These are phyloP conservation scores for Candida pini DNA, from an alignment of 805 yeast species.

Conservation along the genomic window DNA sequence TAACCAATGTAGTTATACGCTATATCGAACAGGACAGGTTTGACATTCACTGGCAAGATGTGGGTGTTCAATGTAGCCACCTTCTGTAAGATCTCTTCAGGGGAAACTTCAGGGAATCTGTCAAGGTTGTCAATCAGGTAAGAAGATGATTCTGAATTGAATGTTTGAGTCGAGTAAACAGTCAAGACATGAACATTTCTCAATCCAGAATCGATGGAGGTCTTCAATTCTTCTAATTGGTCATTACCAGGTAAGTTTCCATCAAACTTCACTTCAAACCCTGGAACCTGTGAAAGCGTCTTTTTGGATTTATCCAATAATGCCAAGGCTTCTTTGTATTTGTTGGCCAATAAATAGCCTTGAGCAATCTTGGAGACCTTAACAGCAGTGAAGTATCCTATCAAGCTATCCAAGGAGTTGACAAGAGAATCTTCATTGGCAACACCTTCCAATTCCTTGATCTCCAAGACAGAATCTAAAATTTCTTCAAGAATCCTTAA, in stretches of 20 bases:
- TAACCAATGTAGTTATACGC: conserved; percentile 78
- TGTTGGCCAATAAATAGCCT: conserved; percentile 35
- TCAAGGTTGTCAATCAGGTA: conserved; percentile 25
- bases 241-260: conserved; percentile 36
- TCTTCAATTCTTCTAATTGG: conserved; percentile 24
- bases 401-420: conserved; percentile 46
- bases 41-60: conserved; percentile 62
- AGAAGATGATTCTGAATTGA: conserved; percentile 11
- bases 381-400: conserved; percentile 39
- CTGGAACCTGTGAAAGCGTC: conserved; percentile 5
- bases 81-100: conserved; percentile 26
- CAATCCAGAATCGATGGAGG: conserved; percentile 14
- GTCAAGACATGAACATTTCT: conserved; percentile 42
- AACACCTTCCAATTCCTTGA: conserved; percentile 87
- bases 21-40: conserved; percentile 88
- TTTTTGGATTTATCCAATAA: conserved; percentile 31
- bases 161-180: conserved; percentile 33
- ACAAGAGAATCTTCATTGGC: conserved; percentile 71
- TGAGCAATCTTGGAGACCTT: conserved; percentile 41
- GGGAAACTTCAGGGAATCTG: conserved; percentile 25
- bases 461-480: conserved; percentile 46
- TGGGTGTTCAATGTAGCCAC: conserved; percentile 26
- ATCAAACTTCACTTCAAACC: conserved; percentile 30
- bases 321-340: conserved; percentile 43
- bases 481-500: conserved; percentile 48